phyloP scores from a whole-genome alignment of 495 filamentous ascomycete genomes.

The Cenococcum geophilum region DNA sequence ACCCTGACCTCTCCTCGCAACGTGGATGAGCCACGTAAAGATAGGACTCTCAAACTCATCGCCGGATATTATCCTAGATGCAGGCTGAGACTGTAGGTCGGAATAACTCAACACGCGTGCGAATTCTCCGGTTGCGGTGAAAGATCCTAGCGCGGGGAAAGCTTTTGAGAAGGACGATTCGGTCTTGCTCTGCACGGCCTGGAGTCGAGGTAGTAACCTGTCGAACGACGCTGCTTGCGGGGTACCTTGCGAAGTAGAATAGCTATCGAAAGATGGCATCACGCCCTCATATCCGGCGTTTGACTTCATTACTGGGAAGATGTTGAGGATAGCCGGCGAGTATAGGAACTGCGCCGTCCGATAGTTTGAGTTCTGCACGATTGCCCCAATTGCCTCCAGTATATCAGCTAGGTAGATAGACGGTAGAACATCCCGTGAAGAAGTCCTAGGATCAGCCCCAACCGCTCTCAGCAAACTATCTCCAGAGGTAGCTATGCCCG shows the following conservation, averaged over 20 bases:
- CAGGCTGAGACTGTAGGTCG: conserved; percentile 28
- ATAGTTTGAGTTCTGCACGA: conserved; percentile 73
- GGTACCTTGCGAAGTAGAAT: conserved; percentile 6
- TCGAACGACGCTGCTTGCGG: conserved; percentile 25
- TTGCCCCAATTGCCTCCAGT: conserved; percentile 72
- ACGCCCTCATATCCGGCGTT: background rate
- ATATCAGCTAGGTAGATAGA: conserved; percentile 59
- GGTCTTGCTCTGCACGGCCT: conserved; percentile 30
- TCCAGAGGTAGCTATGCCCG: conserved; percentile 61
- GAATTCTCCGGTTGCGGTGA: background rate
- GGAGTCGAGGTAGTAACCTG: conserved; percentile 35
- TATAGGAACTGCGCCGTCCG: conserved; percentile 71
- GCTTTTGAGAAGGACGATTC: conserved; percentile 31
- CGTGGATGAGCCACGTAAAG: conserved; percentile 72
- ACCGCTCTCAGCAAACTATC: conserved; percentile 55
- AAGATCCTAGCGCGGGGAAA: conserved; percentile 54
- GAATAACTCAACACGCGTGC: conserved; percentile 34
- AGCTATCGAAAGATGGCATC: conserved; percentile 7
- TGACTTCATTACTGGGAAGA: conserved; percentile 25
- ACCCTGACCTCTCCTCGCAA: conserved; percentile 57
- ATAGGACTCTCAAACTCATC: conserved; percentile 68
- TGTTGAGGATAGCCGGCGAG: conserved; percentile 61
- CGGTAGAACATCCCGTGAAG: conserved; percentile 41
- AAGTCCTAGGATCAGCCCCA: conserved; percentile 42
- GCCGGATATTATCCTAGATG: conserved; percentile 40